Evolutionary conservation across 1,284 basidiomycete genomes (phyloP).

Genomic region (Moesziomyces antarcticus): DNA sequence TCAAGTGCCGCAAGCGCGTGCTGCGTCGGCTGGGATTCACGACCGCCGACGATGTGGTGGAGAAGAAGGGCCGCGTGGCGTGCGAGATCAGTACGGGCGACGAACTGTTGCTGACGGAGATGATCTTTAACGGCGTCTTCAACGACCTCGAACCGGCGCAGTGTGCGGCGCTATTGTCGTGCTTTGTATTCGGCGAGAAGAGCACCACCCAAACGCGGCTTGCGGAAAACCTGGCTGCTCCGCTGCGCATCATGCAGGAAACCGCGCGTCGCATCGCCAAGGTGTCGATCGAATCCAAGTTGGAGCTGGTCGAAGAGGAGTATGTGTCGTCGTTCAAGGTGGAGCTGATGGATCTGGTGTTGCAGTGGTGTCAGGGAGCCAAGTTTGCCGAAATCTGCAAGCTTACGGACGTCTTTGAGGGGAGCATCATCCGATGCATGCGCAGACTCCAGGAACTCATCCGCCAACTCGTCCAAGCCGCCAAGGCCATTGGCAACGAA

Average conservation of each 20-base stretch:
- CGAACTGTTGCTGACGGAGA: conserved; percentile 92
- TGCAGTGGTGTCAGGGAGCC: conserved; percentile 97
- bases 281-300: conserved; percentile 91
- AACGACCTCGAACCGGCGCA: conserved; percentile 90
- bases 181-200: conserved; percentile 98
- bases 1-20: conserved; percentile 94
- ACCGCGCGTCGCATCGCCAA: conserved; percentile 93
- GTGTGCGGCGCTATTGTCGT: conserved; percentile 89
- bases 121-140: conserved; percentile 97
- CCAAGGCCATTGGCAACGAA: conserved; percentile 93
- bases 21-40: conserved; percentile 92
- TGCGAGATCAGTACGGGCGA: conserved; percentile 99
- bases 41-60: conserved; percentile 87
- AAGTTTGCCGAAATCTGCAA: conserved; percentile 96
- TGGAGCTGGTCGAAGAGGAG: conserved; percentile 89
- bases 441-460: conserved; percentile 91
- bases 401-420: conserved; percentile 96
- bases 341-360: conserved; percentile 95
- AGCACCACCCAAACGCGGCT: conserved; percentile 72
- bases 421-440: conserved; percentile 83
- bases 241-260: conserved; percentile 93
- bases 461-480: conserved; percentile 92
- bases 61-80: conserved; percentile 97
- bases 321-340: conserved; percentile 97
- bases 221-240: conserved; percentile 90